phyloP scores from a whole-genome alignment of 495 filamentous ascomycete species.

The Penicillium alfredii region DNA sequence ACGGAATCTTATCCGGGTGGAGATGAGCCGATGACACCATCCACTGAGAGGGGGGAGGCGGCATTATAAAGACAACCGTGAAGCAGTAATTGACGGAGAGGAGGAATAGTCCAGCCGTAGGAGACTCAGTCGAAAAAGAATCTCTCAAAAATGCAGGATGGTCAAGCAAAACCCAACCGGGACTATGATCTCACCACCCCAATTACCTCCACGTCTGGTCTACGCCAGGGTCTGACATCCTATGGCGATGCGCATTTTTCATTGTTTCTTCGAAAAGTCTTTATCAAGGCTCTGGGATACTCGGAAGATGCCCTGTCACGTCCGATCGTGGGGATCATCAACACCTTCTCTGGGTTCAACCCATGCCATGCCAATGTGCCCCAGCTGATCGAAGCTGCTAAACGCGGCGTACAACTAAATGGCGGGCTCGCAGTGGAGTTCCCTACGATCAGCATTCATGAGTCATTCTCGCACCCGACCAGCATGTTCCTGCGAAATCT shows the following conservation, averaged over 20 bases:
- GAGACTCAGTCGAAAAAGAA: too few relatives aligned
- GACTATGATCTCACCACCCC: constrained; percentile 52
- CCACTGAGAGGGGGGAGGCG: constrained; percentile 15
- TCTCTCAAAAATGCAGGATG: constrained; percentile 6
- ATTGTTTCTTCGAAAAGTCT: constrained; percentile 62
- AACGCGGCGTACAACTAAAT: constrained; percentile 54
- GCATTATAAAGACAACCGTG: too few relatives aligned
- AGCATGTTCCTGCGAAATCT: constrained; percentile 65
- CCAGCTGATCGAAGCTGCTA: constrained; percentile 60
- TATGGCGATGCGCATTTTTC: constrained; percentile 68
- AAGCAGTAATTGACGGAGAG: too few relatives aligned
- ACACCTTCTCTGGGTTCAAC: constrained; percentile 62
- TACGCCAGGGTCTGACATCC: constrained; percentile 56
- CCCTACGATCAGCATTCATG: constrained; percentile 60
- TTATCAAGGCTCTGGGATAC: constrained; percentile 65
- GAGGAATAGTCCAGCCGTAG: too few relatives aligned
- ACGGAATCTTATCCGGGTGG: constrained; percentile 24
- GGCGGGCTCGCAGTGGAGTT: constrained; percentile 61
- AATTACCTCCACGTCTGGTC: constrained; percentile 43
- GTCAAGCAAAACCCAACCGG: constrained; percentile 10
- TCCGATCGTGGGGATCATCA: constrained; percentile 61
- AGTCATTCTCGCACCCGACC: constrained; percentile 56
- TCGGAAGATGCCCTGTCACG: constrained; percentile 59
- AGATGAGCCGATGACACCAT: constrained; percentile 23
- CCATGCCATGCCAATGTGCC: constrained; percentile 63